Conservation (phyloP, 2,329 filamentous ascomycete genomes). For the Leptosphaerulina australis region DNA sequence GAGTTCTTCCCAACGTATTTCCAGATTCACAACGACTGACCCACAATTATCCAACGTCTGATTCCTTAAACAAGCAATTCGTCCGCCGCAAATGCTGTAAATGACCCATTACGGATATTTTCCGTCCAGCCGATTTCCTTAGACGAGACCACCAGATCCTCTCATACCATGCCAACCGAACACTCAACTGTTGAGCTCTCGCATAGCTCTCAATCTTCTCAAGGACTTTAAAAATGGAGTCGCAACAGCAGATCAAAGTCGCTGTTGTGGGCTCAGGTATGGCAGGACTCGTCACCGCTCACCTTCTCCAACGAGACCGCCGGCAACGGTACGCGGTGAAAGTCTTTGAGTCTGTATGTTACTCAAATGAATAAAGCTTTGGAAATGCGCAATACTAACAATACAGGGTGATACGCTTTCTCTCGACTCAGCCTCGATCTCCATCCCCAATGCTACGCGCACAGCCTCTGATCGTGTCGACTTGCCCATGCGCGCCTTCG, state of each 20-base stretch:
- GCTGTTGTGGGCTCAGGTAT: constrained; percentile 58
- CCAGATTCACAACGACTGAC: background rate
- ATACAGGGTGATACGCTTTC: constrained; percentile 53
- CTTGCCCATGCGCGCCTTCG: constrained; percentile 60
- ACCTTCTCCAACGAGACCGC: constrained; percentile 52
- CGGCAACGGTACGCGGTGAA: constrained; percentile 51
- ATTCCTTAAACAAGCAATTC: background rate
- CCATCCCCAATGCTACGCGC: constrained; percentile 38
- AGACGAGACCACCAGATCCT: no score
- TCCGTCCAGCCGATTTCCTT: constrained; percentile 12
- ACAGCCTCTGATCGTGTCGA: constrained; percentile 50
- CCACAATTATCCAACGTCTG: background rate
- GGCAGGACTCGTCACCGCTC: constrained; percentile 56
- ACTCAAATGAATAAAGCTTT: background rate
- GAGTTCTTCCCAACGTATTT: background rate
- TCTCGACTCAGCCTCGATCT: constrained; percentile 54
- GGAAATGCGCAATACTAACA: background rate
- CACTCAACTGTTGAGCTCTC: background rate
- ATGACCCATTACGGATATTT: constrained; percentile 10
- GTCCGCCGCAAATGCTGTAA: constrained; percentile 9
- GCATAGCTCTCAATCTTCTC: constrained; percentile 1
- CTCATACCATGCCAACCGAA: background rate
- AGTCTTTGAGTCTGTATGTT: constrained; percentile 54
- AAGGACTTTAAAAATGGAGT: constrained; percentile 11
- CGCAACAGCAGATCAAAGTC: constrained; percentile 33